Conservation (phyloP, 768 basidiomycete genomes). For the Leccinum incarnatum region DNA sequence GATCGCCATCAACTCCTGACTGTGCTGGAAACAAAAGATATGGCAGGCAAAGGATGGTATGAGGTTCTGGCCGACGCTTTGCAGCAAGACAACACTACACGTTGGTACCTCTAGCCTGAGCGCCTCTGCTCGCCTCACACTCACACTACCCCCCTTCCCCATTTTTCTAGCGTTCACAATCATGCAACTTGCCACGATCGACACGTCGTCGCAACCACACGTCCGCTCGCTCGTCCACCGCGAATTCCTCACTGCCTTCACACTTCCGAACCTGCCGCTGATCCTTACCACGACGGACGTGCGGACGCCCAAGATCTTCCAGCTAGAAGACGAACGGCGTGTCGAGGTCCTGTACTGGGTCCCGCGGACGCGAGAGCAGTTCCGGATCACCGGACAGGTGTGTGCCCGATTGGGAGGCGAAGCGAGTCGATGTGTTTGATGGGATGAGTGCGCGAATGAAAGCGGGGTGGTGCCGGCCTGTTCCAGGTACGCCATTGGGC, state of each 20-base stretch:
- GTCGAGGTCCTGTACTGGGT: conserved; percentile 79
- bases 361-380: conserved; percentile 64
- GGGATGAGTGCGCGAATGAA: conserved; percentile 59
- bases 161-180: conserved; percentile 36
- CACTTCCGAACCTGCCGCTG: conserved; percentile 45
- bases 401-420: conserved; percentile 55
- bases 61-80: conserved; percentile 42
- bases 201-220: conserved; percentile 39
- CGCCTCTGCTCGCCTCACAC: neutral
- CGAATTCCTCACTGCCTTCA: conserved; percentile 45
- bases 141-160: neutral
- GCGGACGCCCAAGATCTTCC: conserved; percentile 64
- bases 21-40: neutral
- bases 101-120: conserved; percentile 14
- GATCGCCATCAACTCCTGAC: too few species aligned
- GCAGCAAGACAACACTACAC: conserved; percentile 36
- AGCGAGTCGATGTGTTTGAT: conserved; percentile 58
- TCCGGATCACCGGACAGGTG: conserved; percentile 60
- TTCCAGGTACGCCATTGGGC: conserved; percentile 53
- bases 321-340: conserved; percentile 43
- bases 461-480: conserved; percentile 69
- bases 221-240: conserved; percentile 70
- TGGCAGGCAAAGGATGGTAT: conserved; percentile 43
- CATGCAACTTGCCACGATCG: conserved; percentile 46
- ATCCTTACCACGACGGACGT: conserved; percentile 69